Evolutionary conservation across 345 rosid genomes (phyloP), one percentile per base, ranked within the genome.

Genomic region (Eucalyptus pumila): DNA sequence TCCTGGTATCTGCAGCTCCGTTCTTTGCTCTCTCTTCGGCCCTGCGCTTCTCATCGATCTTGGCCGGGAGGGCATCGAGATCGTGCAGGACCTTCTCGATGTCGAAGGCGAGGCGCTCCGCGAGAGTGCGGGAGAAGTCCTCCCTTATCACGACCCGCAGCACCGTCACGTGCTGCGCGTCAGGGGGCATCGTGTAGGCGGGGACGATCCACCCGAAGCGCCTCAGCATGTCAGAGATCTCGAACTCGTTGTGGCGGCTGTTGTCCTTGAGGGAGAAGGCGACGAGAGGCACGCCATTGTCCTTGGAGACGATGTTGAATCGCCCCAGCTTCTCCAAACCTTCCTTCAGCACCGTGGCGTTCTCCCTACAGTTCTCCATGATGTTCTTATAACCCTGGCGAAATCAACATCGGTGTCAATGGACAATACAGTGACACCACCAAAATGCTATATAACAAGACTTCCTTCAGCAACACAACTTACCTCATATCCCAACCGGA

Each of bases 211-310:
- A 94, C 5, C 96, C 96, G 62, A 91, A 94, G 15, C 96, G 92
- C 52, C 96, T 87, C 65, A 94, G 90, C 91, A 87, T 83, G 34
- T 94, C 95, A 2, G 96, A 88, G 56, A 94, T 90, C 89, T 94
- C 94, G 86, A 96, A 95, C 92, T 96, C 98, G 87, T 90, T 89
- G 92, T 96, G 96, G 49, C 81, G 17, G 91, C 92, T 92, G 87
- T 86, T 93, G 93, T 96, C 96, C 87, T 95, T 95, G 86, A 96
- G 91, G 10, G 97, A 95, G 91, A 96, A 96, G 90, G 98, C 98
- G 51, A 96, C 97, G 32, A 96, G 93, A 23, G 98, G 97, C 9
- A 96, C 98, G 2, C 98, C 98, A 10, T 91, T 80, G 89, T 95
- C 95, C 87, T 96, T 95, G 10, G 98, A 96, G 37, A 95, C 90